Evolutionary conservation across 306 rosid species (phyloP).

Genomic region (Glycyrrhiza uralensis): DNA sequence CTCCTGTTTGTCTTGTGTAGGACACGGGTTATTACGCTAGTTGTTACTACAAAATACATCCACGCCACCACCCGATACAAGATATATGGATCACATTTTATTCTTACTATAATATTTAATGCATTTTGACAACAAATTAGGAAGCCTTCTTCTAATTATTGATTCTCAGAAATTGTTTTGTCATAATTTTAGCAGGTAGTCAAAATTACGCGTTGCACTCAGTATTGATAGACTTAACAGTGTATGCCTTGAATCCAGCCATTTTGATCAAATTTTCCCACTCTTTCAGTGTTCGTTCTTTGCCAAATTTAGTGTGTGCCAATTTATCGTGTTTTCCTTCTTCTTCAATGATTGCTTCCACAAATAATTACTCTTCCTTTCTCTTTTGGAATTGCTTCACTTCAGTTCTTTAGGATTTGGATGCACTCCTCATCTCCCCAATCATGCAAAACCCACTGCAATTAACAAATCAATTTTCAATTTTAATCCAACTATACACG

Average conservation of each 20-base stretch:
- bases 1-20: too few relatives aligned
- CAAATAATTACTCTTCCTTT: constrained; percentile 46
- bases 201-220: constrained; percentile 32
- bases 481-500: too few relatives aligned
- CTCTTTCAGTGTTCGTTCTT: constrained; percentile 37
- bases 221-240: constrained; percentile 29
- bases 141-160: too few relatives aligned
- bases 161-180: too few relatives aligned
- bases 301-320: constrained; percentile 39
- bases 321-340: constrained; percentile 3
- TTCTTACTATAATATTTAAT: too few relatives aligned
- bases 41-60: too few relatives aligned
- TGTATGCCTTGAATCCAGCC: constrained; percentile 40
- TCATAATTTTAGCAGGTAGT: constrained; percentile 32
- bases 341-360: constrained; percentile 36
- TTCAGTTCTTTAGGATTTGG: constrained; percentile 34
- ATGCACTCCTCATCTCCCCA: constrained; percentile 49
- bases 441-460: neutral
- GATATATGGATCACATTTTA: too few relatives aligned
- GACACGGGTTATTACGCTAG: too few relatives aligned
- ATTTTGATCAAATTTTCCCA: constrained; percentile 41
- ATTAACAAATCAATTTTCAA: neutral
- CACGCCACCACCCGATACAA: too few relatives aligned
- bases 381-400: constrained; percentile 31
- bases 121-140: too few relatives aligned